These are phyloP conservation scores for Jamesozyma piceae DNA, from an alignment of 805 yeast genomes.

Conservation along the genomic window DNA sequence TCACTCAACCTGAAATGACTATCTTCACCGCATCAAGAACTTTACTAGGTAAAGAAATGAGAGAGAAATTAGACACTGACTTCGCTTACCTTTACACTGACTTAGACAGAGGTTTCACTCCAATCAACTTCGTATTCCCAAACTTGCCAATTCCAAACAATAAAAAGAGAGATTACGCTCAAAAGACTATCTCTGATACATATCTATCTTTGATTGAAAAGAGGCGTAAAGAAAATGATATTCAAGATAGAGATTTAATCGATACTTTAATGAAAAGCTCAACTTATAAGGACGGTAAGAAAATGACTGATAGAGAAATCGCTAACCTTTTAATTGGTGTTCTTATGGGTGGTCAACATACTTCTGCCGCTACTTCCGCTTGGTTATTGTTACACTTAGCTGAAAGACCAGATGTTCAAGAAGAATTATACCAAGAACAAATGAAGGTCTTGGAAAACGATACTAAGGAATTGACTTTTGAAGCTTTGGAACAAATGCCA, in stretches of 20 bases:
- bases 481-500: slow-evolving; percentile 72
- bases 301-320: slow-evolving; percentile 91
- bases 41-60: slow-evolving; percentile 83
- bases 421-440: slow-evolving; percentile 71
- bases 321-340: slow-evolving; percentile 91
- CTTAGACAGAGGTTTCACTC: slow-evolving; percentile 94
- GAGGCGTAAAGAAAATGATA: slow-evolving; percentile 69
- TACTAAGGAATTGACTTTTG: slow-evolving; percentile 61
- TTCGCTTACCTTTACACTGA: slow-evolving; percentile 84
- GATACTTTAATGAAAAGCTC: slow-evolving; percentile 77
- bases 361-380: slow-evolving; percentile 90
- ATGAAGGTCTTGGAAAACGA: slow-evolving; percentile 48
- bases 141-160: slow-evolving; percentile 83
- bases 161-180: slow-evolving; percentile 80
- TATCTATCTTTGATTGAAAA: slow-evolving; percentile 68
- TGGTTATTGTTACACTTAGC: slow-evolving; percentile 91
- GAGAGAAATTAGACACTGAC: slow-evolving; percentile 67
- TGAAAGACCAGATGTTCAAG: slow-evolving; percentile 76
- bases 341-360: slow-evolving; percentile 98
- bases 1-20: slow-evolving; percentile 87
- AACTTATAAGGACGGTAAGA: slow-evolving; percentile 85
- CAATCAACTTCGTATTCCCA: slow-evolving; percentile 91
- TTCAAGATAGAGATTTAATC: slow-evolving; percentile 77
- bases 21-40: slow-evolving; percentile 93
- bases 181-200: slow-evolving; percentile 65